Conservation (phyloP, 495 filamentous ascomycete genomes). For the Cryomyces minteri region DNA sequence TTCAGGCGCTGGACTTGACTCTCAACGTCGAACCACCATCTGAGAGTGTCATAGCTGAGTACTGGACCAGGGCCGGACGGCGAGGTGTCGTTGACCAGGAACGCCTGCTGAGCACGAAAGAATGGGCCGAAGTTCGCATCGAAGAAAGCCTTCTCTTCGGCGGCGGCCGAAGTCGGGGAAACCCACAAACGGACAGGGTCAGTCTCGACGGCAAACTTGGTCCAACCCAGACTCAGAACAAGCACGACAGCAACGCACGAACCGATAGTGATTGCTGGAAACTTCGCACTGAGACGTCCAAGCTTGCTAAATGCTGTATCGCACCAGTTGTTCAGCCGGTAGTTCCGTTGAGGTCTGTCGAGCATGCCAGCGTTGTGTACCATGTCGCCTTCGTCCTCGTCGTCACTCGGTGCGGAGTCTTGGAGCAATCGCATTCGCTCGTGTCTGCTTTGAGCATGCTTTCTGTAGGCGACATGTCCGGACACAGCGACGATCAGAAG, state of each 20-base stretch:
- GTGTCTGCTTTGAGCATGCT: constrained; percentile 50
- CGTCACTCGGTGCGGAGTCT: constrained; percentile 65
- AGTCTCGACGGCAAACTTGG: constrained; percentile 67
- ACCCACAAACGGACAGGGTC: constrained; percentile 92
- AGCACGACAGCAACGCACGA: constrained; percentile 49
- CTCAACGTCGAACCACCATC: constrained; percentile 93
- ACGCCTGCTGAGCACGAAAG: constrained; percentile 82
- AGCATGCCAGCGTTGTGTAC: constrained; percentile 49
- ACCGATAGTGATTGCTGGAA: constrained; percentile 66
- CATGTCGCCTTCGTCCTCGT: constrained; percentile 75
- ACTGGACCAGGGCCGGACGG: constrained; percentile 48
- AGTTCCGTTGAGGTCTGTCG: constrained; percentile 53
- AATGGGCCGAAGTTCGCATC: constrained; percentile 93
- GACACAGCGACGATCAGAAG: constrained; percentile 45
- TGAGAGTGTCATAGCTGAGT: constrained; percentile 67
- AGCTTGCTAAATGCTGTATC: constrained; percentile 68
- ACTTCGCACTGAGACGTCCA: constrained; percentile 63
- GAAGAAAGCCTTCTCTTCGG: constrained; percentile 86
- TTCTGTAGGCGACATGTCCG: constrained; percentile 56
- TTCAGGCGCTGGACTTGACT: constrained; percentile 47
- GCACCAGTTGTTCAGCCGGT: constrained; percentile 57
- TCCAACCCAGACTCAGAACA: constrained; percentile 69
- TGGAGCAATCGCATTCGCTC: constrained; percentile 75
- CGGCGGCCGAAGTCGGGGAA: constrained; percentile 75
- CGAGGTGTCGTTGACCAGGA: constrained; percentile 74